Percentiles rank a stretch among this genome's conserved stretches.
phyloP scores from a whole-genome alignment of 2,329 filamentous ascomycete genomes.

The Claviceps citrina region DNA sequence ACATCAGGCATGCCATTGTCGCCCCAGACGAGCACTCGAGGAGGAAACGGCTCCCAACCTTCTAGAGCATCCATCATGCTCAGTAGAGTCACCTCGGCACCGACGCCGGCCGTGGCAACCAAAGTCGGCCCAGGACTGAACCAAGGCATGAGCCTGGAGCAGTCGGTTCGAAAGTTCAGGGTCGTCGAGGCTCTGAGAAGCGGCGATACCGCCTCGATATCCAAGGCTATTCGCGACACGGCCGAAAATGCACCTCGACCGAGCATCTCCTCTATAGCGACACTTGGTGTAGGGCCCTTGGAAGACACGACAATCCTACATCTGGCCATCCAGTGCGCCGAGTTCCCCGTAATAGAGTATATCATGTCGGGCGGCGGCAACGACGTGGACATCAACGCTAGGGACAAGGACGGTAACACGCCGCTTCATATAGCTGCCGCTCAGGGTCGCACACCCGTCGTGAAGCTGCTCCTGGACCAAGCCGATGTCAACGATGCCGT shows the following conservation, averaged over 20 bases:
- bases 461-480: conserved; percentile 70
- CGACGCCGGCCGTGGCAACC: conserved; percentile 11
- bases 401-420: conserved; percentile 88
- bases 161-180: conserved; percentile 86
- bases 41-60: conserved; percentile 31
- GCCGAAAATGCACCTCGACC: conserved; percentile 34
- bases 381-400: conserved; percentile 68
- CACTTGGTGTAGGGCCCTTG: conserved; percentile 29
- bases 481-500: conserved; percentile 77
- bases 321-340: conserved; percentile 88
- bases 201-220: conserved; percentile 82
- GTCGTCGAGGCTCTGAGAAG: conserved; percentile 83
- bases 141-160: conserved; percentile 54
- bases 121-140: conserved; percentile 21
- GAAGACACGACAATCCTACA: conserved; percentile 86
- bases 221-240: conserved; percentile 63
- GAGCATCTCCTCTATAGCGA: conserved; percentile 40
- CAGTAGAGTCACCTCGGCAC: conserved; percentile 25
- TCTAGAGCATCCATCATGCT: conserved; percentile 27
- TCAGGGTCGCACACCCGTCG: conserved; percentile 65
- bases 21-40: conserved; percentile 21
- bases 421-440: conserved; percentile 75
- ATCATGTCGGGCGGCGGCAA: conserved; percentile 62
- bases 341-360: conserved; percentile 82
- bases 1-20: conserved; percentile 21